These are phyloP conservation scores for Chrysoporthe cubensis DNA, from an alignment of 2,329 filamentous ascomycete genomes.

Conservation along the genomic window DNA sequence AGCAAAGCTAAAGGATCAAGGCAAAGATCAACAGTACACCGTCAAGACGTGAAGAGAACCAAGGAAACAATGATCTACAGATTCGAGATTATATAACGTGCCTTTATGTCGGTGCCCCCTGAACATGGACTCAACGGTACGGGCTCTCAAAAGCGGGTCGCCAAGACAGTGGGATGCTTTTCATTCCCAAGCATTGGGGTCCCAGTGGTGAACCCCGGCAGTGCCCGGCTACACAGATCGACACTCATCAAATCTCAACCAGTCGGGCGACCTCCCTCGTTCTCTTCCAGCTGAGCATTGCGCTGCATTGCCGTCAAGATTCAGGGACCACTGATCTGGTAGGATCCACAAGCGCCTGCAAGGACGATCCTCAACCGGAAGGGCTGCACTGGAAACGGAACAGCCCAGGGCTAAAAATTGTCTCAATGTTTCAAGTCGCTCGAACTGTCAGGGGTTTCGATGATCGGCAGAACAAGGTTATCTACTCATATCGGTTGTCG, in stretches of 20 bases:
- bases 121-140: neutral
- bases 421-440: slow-evolving; percentile 8
- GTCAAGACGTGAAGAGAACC: neutral
- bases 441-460: neutral
- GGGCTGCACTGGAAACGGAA: neutral
- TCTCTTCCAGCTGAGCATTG: neutral
- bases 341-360: slow-evolving; percentile 3
- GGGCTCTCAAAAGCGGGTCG: slow-evolving; percentile 2
- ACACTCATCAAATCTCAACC: slow-evolving; percentile 22
- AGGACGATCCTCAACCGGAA: neutral
- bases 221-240: slow-evolving; percentile 16
- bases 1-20: neutral
- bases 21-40: neutral
- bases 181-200: neutral
- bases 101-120: neutral
- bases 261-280: neutral
- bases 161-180: slow-evolving; percentile 1
- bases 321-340: neutral
- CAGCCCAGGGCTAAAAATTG: slow-evolving; percentile 4
- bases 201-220: neutral
- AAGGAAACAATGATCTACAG: neutral
- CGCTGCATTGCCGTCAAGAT: neutral
- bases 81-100: neutral
- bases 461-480: slow-evolving; percentile 8
- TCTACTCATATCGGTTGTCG: neutral